A percentile compares a stretch with the other conserved stretches of the same genome.
phyloP scores from a whole-genome alignment of 768 basidiomycete species.

The Asterophora parasitica region DNA sequence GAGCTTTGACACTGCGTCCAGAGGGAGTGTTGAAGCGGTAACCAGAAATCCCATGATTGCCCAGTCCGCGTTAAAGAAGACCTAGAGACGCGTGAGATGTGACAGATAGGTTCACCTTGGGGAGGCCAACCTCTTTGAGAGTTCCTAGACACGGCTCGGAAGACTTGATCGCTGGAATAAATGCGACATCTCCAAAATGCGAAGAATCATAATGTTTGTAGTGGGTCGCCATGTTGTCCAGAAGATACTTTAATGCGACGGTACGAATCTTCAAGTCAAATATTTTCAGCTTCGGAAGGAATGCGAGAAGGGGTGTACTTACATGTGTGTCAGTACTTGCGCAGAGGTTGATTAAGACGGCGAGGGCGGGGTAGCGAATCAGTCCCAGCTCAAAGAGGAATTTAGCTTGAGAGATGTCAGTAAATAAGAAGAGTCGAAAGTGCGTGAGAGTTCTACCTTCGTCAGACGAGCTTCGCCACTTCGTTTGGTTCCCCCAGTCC shows the following conservation, averaged over 20 bases:
- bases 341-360: constrained; percentile 64
- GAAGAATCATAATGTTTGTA: constrained; percentile 59
- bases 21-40: constrained; percentile 47
- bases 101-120: neutral
- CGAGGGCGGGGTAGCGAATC: constrained; percentile 61
- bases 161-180: constrained; percentile 69
- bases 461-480: constrained; percentile 79
- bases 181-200: constrained; percentile 55
- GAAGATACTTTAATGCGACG: constrained; percentile 73
- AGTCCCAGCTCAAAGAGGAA: constrained; percentile 73
- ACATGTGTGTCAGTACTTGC: constrained; percentile 45
- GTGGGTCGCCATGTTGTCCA: constrained; percentile 62
- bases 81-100: constrained; percentile 34
- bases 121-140: constrained; percentile 53
- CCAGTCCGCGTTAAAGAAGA: constrained; percentile 66
- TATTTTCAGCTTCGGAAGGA: neutral
- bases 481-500: constrained; percentile 77
- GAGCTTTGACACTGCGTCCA: constrained; percentile 56
- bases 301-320: neutral
- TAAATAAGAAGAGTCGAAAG: neutral
- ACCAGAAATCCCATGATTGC: constrained; percentile 72
- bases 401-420: constrained; percentile 50
- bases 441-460: constrained; percentile 60
- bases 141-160: constrained; percentile 52
- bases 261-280: constrained; percentile 33